phyloP scores from a whole-genome alignment of 2,329 filamentous ascomycete genomes.

The Fusarium torreyae region DNA sequence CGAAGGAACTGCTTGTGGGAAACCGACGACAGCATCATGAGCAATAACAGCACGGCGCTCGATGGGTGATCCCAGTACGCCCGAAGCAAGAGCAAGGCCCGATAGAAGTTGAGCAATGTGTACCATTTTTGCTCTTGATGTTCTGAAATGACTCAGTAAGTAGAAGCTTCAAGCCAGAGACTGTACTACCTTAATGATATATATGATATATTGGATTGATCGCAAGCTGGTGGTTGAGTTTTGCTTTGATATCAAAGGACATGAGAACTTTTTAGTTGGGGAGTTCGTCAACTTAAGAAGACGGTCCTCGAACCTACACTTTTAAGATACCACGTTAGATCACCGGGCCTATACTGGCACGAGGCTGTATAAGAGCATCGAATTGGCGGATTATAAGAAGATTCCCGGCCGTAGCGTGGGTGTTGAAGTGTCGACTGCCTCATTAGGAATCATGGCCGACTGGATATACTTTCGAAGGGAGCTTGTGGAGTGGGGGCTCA shows the following conservation, averaged over 20 bases:
- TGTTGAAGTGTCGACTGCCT: constrained; percentile 35
- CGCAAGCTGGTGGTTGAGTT: neutral
- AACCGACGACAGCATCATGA: constrained; percentile 54
- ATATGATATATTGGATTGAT: neutral
- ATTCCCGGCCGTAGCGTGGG: constrained; percentile 26
- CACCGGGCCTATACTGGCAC: constrained; percentile 28
- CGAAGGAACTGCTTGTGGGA: constrained; percentile 52
- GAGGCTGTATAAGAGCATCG: constrained; percentile 39
- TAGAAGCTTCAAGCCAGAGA: neutral
- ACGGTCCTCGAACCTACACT: constrained; percentile 12
- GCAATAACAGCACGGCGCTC: constrained; percentile 50
- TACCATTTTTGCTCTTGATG: constrained; percentile 37
- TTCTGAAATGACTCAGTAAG: neutral
- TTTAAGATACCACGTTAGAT: constrained; percentile 28
- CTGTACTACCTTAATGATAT: neutral
- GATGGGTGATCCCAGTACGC: constrained; percentile 46
- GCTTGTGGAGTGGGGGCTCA: constrained; percentile 34
- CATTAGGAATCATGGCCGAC: constrained; percentile 44
- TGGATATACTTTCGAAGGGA: constrained; percentile 30
- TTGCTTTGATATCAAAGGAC: constrained; percentile 8
- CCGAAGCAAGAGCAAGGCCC: constrained; percentile 37
- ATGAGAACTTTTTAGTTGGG: constrained; percentile 8
- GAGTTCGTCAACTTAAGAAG: constrained; percentile 24
- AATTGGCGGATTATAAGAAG: constrained; percentile 45
- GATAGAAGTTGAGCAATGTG: constrained; percentile 40